Base-by-base conservation (phyloP, 2,329 filamentous ascomycete genomes). In the Fusarium paranaense region DNA sequence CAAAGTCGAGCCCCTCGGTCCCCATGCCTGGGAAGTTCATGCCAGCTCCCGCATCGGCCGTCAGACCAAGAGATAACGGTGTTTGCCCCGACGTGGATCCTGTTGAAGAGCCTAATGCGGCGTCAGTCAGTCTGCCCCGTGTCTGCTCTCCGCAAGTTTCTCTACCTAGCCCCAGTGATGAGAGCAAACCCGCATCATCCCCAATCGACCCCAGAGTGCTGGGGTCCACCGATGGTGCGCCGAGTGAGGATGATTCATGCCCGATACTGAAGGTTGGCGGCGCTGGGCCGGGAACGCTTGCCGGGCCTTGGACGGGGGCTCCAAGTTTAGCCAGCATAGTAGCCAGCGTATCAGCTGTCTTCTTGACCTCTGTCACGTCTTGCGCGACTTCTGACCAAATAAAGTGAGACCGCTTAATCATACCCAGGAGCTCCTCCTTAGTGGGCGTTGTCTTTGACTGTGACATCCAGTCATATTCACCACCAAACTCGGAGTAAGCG, bases 281-380 rank as follows among this genome's bases (percentile, higher is more conserved):
- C n/a, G 45, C 40, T 45, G 59, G 57, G 13, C 62, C 61, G 18
- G 60, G 35, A 33, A 42, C 25, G 22, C 52, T 58, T 10, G 70
- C 64, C 7, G 63, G 63, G 16, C 71, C 65, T 14, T 77, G 75
- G 10, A 81, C 76, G 2, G 82, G 78, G 27, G 73, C 76, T 5
- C 81, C 83, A 8, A 88, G 79, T 71, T 84, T 86, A 4, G 79
- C 78, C 37, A 88, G 78, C 82, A 89, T 87, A 5, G 82, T 83
- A 7, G 82, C 81, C 62, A 89, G 76, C 8, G 87, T 84, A 38
- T 84, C 82, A 13, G 82, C 83, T 30, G 87, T 86, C 78, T 87
- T 88, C 45, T 79, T 83, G 56, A 86, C 81, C 64, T 87, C 87
- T 2, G 79, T 74, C 27, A 82, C 76, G 10, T 79, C 78, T 14